Conservation (phyloP, 2,329 filamentous ascomycete species). For the Beauveria brongniartii region DNA sequence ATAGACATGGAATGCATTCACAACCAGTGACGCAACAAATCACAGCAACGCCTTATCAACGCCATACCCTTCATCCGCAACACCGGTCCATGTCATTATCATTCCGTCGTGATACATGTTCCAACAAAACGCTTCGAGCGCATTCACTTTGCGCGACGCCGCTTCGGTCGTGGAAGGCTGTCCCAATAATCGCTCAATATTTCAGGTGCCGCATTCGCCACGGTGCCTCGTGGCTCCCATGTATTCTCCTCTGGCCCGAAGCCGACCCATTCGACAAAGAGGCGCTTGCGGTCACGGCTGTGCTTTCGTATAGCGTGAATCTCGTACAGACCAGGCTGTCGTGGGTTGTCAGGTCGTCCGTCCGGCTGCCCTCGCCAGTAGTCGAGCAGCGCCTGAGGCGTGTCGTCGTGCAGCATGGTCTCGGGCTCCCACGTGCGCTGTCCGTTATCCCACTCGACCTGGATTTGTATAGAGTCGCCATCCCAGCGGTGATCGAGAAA, state of each 20-base stretch:
- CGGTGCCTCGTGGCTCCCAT: slow-evolving; percentile 21
- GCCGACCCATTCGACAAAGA: slow-evolving; percentile 30
- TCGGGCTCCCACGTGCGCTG: slow-evolving; percentile 28
- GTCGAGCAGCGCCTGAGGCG: slow-evolving; percentile 21
- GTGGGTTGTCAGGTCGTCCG: slow-evolving; percentile 25
- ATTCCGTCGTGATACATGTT: too few species aligned
- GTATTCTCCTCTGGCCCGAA: slow-evolving; percentile 21
- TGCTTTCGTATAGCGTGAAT: slow-evolving; percentile 27
- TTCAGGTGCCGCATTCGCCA: slow-evolving; percentile 21
- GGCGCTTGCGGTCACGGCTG: slow-evolving; percentile 18
- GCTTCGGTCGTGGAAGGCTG: slow-evolving; percentile 4
- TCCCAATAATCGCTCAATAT: slow-evolving; percentile 22
- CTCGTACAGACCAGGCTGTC: slow-evolving; percentile 23
- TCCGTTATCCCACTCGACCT: slow-evolving; percentile 32
- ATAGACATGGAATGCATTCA: too few species aligned
- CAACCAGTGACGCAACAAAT: too few species aligned
- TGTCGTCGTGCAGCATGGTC: slow-evolving; percentile 25
- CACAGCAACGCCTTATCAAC: too few species aligned
- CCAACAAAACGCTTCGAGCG: too few species aligned
- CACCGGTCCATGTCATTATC: too few species aligned
- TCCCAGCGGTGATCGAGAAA: slow-evolving; percentile 21
- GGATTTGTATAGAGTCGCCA: slow-evolving; percentile 21
- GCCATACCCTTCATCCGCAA: too few species aligned
- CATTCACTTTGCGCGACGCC: background rate
- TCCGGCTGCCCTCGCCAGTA: slow-evolving; percentile 23